phyloP scores from a whole-genome alignment of 2,329 filamentous ascomycete species.

The Diaporthe aspalathi region DNA sequence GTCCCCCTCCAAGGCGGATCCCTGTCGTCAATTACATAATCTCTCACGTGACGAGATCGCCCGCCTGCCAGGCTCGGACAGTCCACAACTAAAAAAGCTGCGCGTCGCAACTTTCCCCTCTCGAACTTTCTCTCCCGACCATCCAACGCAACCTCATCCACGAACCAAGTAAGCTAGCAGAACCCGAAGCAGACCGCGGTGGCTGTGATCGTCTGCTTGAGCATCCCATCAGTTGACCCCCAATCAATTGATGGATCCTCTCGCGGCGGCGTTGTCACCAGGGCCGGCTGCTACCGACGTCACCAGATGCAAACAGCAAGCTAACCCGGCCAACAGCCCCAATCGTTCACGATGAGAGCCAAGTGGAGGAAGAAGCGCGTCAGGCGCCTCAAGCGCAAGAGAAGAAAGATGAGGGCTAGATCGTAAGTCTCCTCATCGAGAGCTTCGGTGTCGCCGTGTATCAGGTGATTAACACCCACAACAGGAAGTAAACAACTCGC shows the following conservation, averaged over 20 bases:
- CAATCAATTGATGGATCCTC: slow-evolving; percentile 29
- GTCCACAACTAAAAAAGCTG: slow-evolving; percentile 36
- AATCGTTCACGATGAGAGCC: slow-evolving; percentile 79
- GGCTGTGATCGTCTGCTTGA: slow-evolving; percentile 1
- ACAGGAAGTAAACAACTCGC: slow-evolving; percentile 76
- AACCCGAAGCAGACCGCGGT: background rate
- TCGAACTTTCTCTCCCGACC: slow-evolving; percentile 53
- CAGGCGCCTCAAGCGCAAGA: slow-evolving; percentile 99
- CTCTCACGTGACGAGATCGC: background rate
- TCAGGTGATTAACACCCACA: slow-evolving; percentile 48
- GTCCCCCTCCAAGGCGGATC: slow-evolving; percentile 1
- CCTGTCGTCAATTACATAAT: background rate
- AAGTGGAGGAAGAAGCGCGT: slow-evolving; percentile 99
- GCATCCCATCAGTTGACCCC: background rate
- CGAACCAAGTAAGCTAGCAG: slow-evolving; percentile 52
- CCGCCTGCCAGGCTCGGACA: background rate
- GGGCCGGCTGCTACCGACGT: slow-evolving; percentile 33
- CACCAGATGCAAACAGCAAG: slow-evolving; percentile 16
- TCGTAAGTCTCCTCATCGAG: slow-evolving; percentile 73
- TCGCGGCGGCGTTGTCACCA: slow-evolving; percentile 7
- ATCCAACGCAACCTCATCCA: slow-evolving; percentile 58
- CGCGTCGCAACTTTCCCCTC: slow-evolving; percentile 44
- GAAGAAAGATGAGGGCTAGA: slow-evolving; percentile 99
- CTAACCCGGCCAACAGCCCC: slow-evolving; percentile 45
- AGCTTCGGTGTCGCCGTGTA: slow-evolving; percentile 25